Conservation (phyloP, 257 asterid genomes). For the Penstemon barbatus region DNA sequence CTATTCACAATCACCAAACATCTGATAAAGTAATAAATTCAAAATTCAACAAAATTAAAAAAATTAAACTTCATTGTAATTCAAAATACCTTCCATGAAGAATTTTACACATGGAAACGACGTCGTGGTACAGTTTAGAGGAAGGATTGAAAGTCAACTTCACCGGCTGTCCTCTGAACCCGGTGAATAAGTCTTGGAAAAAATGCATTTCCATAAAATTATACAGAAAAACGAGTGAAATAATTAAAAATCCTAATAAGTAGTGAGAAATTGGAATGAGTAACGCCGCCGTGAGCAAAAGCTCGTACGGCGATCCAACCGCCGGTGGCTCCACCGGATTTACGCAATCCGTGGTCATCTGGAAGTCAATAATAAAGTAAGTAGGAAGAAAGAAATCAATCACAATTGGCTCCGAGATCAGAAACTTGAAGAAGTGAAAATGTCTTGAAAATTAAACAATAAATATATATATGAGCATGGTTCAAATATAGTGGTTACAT, state of each 20-base stretch:
- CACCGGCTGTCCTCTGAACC: slow-evolving; percentile 71
- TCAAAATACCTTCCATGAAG: slow-evolving; percentile 64
- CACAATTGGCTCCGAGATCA: no score
- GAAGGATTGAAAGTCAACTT: slow-evolving; percentile 48
- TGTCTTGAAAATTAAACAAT: no score
- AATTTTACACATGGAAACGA: slow-evolving; percentile 60
- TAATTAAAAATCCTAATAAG: slow-evolving; percentile 34
- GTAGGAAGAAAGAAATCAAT: no score
- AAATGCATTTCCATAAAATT: slow-evolving; percentile 65
- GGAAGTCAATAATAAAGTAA: no score
- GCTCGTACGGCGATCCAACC: slow-evolving; percentile 46
- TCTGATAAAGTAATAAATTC: not conserved
- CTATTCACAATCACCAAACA: slow-evolving; percentile 34
- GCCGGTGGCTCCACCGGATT: slow-evolving; percentile 13
- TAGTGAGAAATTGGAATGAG: slow-evolving; percentile 54
- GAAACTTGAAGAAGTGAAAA: no score
- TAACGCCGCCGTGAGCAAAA: slow-evolving; percentile 46
- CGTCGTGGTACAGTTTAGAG: slow-evolving; percentile 54
- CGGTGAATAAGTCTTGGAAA: slow-evolving; percentile 59
- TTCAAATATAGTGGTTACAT: no score
- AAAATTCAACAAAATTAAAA: not conserved
- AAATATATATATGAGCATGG: no score
- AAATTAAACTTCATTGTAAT: not conserved
- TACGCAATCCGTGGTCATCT: no score
- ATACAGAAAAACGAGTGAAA: slow-evolving; percentile 46